phyloP scores from a whole-genome alignment of 2,329 filamentous ascomycete genomes.

The Byssochlamys sp. region DNA sequence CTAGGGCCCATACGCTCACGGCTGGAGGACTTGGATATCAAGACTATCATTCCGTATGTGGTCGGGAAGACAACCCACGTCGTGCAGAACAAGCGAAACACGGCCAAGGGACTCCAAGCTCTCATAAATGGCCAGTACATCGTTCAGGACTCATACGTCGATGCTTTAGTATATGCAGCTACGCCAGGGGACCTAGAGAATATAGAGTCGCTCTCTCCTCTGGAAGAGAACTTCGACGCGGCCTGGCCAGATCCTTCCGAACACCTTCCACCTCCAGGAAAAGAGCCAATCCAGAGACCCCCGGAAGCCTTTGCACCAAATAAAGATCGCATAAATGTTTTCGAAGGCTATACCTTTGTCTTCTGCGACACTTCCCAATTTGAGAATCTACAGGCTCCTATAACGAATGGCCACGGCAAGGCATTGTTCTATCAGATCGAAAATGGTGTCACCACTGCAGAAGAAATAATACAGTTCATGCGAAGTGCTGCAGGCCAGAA shows the following conservation, averaged over 20 bases:
- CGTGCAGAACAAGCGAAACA: constrained; percentile 80
- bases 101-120: constrained; percentile 74
- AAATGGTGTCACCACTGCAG: constrained; percentile 54
- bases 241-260: constrained; percentile 67
- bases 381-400: constrained; percentile 61
- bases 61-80: constrained; percentile 70
- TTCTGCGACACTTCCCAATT: constrained; percentile 71
- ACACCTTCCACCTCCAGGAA: constrained; percentile 63
- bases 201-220: constrained; percentile 42
- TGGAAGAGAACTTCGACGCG: constrained; percentile 71
- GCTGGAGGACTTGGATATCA: constrained; percentile 81
- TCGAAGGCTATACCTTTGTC: constrained; percentile 79
- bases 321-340: constrained; percentile 56
- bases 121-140: constrained; percentile 72
- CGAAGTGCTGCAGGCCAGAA: constrained; percentile 67
- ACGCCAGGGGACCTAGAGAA: constrained; percentile 42
- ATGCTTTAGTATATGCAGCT: constrained; percentile 58
- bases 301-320: constrained; percentile 65
- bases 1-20: constrained; percentile 52
- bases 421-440: constrained; percentile 57
- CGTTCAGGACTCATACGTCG: constrained; percentile 63
- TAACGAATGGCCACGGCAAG: constrained; percentile 75
- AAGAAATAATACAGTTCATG: constrained; percentile 71
- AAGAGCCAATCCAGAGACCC: constrained; percentile 62
- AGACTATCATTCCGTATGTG: constrained; percentile 65